These are phyloP conservation scores for Jacaranda mimosifolia DNA, from an alignment of 257 asterid genomes.

Conservation along the genomic window DNA sequence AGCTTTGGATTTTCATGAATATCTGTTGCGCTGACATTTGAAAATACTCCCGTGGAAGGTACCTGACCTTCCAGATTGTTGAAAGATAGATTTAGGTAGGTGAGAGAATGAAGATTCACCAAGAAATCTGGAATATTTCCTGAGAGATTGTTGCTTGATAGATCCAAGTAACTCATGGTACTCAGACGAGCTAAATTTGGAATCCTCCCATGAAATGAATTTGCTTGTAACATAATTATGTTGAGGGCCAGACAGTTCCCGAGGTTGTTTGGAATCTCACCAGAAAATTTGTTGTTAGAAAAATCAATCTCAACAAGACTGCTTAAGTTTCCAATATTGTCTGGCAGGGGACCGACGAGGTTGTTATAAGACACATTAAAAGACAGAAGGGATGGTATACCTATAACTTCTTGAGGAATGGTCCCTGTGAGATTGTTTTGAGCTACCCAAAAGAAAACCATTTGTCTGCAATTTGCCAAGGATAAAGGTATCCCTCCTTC, in stretches of 20 bases:
- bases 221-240: slow-evolving; percentile 44
- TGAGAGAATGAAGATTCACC: slow-evolving; percentile 35
- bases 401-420: slow-evolving; percentile 47
- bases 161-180: slow-evolving; percentile 48
- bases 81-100: slow-evolving; percentile 52
- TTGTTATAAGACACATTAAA: slow-evolving; percentile 50
- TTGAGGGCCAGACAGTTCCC: slow-evolving; percentile 50
- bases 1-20: slow-evolving; percentile 50
- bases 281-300: slow-evolving; percentile 52
- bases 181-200: slow-evolving; percentile 44
- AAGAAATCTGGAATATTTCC: slow-evolving; percentile 49
- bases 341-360: slow-evolving; percentile 51
- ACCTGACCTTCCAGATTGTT: slow-evolving; percentile 56
- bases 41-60: slow-evolving; percentile 52
- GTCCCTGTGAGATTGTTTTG: slow-evolving; percentile 53
- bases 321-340: slow-evolving; percentile 49
- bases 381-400: slow-evolving; percentile 42
- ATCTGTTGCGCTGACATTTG: slow-evolving; percentile 38
- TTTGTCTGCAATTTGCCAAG: slow-evolving; percentile 46
- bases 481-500: slow-evolving; percentile 55
- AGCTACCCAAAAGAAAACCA: slow-evolving; percentile 42
- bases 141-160: slow-evolving; percentile 50
- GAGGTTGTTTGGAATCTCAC: slow-evolving; percentile 48
- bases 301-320: slow-evolving; percentile 50
- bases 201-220: slow-evolving; percentile 47